Evolutionary conservation across 2,329 filamentous ascomycete genomes (phyloP), one percentile per base, ranked within the genome.

Genomic region (Bipolaris gigantea): DNA sequence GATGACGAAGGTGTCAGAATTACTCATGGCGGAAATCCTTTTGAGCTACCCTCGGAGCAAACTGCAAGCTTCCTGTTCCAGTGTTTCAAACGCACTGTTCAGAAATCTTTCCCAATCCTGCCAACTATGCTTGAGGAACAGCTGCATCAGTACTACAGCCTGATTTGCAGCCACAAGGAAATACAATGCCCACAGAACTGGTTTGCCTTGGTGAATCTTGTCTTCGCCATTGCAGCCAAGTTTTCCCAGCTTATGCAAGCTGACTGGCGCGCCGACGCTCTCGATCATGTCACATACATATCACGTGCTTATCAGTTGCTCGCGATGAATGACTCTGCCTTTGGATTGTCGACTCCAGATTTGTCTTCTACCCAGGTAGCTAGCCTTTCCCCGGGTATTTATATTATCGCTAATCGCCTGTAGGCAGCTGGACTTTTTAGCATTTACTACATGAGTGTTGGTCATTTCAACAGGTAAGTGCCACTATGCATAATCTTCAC

Each of bases 201-300:
- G 73, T 62, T 66, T 4, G 70, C 67, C 6, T 66, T 73, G 11
- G 45, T 76, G 15, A 75, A 77, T 46, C 51, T 76, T 11, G 64
- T 77, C 2, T 74, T 76, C 46, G 75, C 75, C n/a, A 72, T 77
- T 33, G 73, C 70, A 4, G 63, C 72, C 16, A 62, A 67, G 38
- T 69, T 71, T 50, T 67, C 69, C 4, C 62, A 69, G 40, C 57
- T 73, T 35, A 56, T 56, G 1, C 47, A 65, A 36, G 64, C 66
- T 2, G 50, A 56, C 2, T 66, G 60, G 60, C 53, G 50, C 7
- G 60, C 48, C 10, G 55, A 67, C 25, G 41, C 43, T 4, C 43
- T 55, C 7, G 69, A 74, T 18, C 70, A 75, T 48, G 15, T 69
- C 8, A 38, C 71, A 3, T 76, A 73, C 49, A 66, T 72, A 36